These are phyloP conservation scores for Immersiporthe knoxdaviesiana DNA, from an alignment of 2,329 filamentous ascomycete species.

Conservation along the genomic window DNA sequence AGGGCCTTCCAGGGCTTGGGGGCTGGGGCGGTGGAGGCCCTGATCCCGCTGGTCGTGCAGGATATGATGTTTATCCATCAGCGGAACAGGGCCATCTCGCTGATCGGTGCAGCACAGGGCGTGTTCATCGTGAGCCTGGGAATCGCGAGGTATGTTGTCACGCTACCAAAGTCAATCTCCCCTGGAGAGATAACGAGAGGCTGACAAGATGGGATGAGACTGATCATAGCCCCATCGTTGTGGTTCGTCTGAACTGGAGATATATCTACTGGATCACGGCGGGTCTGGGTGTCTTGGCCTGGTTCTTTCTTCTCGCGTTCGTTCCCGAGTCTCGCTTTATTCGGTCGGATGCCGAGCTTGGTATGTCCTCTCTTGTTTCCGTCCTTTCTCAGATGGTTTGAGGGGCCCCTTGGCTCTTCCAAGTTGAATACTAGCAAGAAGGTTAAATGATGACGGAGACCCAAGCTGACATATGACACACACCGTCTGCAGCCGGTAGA, in stretches of 20 bases:
- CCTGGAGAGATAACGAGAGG: not conserved
- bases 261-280: conserved; percentile 41
- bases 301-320: conserved; percentile 36
- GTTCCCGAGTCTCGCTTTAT: conserved; percentile 39
- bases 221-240: conserved; percentile 33
- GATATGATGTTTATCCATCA: conserved; percentile 42
- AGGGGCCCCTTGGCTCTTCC: no score
- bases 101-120: conserved; percentile 32
- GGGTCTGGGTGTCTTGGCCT: conserved; percentile 36
- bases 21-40: conserved; percentile 39
- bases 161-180: not conserved
- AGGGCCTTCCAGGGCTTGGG: conserved; percentile 39
- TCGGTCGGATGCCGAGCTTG: conserved; percentile 36
- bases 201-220: not conserved
- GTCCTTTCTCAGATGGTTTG: no score
- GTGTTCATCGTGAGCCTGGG: conserved; percentile 38
- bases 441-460: no score
- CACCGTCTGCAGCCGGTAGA: conserved; percentile 32
- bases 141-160: conserved; percentile 29
- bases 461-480: no score
- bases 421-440: no score
- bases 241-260: conserved; percentile 37
- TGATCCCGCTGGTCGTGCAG: conserved; percentile 41
- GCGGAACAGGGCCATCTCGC: conserved; percentile 35
- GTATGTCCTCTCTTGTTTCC: conserved; percentile 11